Evolutionary conservation across 805 yeast genomes (phyloP), one percentile per base, ranked within the genome.

Genomic region (Grigorovia yakushimaensis): DNA sequence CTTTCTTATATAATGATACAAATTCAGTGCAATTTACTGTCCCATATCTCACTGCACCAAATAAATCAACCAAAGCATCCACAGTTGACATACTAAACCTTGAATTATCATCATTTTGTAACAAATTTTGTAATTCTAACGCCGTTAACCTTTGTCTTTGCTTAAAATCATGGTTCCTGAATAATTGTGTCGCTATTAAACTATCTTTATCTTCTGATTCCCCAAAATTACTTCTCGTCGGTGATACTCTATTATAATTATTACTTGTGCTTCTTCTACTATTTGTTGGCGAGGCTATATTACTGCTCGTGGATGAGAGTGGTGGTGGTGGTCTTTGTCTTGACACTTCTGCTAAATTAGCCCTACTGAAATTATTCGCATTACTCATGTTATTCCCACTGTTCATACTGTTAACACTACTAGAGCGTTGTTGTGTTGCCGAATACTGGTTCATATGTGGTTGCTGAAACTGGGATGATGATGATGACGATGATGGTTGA

Each of bases 1-100:
- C 61, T 40, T 63, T 51, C 42, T 60, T 62, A 46, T 64, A 65
- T 37, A 65, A 53, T 7, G 67, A 60, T 11, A 61, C 50, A 43
- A 65, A 65, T 45, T 65, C 69, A 9, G 50, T 51, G 42, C 56
- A 56, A 47, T 62, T 64, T 6, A 65, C 54, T 0, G 67, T 62
- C 17, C 68, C 68, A 48, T 61, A 62, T 41, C 68, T 49, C 3
- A 67, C 51, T 10, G 63, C 67, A 17, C 69, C 69, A 46, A 65
- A 65, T 17, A 64, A 41, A 47, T 64, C 61, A 40, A 65, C 60
- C 41, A 65, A 52, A 1, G 69, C 55, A 42, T 64, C 68, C n/a
- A 64, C 57, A 5, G 68, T 52, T n/a, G 67, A 60, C 5, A 57
- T 55, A 48, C 63, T 59, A 39, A 65, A 65, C 39, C 61, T 59